Evolutionary conservation across 192 early-diverging fungal genomes (phyloP).

Genomic region (Mortierella hygrophila): DNA sequence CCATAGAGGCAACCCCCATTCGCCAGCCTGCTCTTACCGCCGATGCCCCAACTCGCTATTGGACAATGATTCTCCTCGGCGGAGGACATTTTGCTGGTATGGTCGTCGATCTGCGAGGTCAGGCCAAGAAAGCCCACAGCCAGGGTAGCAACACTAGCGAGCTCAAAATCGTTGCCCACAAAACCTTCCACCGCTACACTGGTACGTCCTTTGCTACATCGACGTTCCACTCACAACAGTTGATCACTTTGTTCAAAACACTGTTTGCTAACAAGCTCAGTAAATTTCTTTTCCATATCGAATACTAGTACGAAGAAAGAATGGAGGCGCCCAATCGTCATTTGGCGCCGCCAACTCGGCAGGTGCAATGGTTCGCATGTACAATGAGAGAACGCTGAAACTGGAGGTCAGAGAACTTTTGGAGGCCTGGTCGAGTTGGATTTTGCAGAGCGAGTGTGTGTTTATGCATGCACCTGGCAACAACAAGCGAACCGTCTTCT

Average conservation of each 20-base stretch:
- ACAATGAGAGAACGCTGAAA: slow-evolving; percentile 86
- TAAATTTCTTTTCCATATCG: slow-evolving; percentile 5
- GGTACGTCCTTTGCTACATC: slow-evolving; percentile 55
- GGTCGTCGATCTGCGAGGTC: slow-evolving; percentile 74
- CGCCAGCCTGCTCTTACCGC: background rate
- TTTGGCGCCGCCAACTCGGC: slow-evolving; percentile 74
- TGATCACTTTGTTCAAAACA: background rate
- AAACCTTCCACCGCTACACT: slow-evolving; percentile 95
- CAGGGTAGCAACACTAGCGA: slow-evolving; percentile 14
- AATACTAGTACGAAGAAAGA: slow-evolving; percentile 80
- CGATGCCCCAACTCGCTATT: slow-evolving; percentile 45
- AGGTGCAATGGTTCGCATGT: slow-evolving; percentile 85
- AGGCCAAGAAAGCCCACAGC: background rate
- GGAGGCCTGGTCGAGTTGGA: slow-evolving; percentile 72
- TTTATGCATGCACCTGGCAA: slow-evolving; percentile 82
- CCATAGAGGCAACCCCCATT: background rate
- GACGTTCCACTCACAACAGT: background rate
- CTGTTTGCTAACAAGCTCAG: background rate
- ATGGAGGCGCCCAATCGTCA: slow-evolving; percentile 90
- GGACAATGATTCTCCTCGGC: slow-evolving; percentile 82
- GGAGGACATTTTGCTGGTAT: slow-evolving; percentile 92
- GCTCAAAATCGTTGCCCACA: slow-evolving; percentile 76
- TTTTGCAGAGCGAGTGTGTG: slow-evolving; percentile 69
- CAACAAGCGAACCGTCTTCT: slow-evolving; percentile 39
- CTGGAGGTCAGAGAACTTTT: slow-evolving; percentile 83